Evolutionary conservation across 169 alveolate genomes (phyloP).

Genomic region (Eimeria falciformis): DNA sequence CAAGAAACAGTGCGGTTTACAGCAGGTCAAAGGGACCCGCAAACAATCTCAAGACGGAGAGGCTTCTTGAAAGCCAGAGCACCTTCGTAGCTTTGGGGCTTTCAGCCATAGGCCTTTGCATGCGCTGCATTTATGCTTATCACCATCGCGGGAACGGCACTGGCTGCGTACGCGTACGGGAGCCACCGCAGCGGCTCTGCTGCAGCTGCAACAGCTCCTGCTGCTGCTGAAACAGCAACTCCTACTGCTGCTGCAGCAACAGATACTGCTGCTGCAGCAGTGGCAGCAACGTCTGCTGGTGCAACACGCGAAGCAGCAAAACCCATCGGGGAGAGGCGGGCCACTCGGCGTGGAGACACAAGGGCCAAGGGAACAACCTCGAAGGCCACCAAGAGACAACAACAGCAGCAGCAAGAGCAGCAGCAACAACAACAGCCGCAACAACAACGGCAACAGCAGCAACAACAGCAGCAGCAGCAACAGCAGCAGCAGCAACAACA

Average conservation of each 20-base stretch:
- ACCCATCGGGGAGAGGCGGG: neutral
- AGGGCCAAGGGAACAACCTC: neutral
- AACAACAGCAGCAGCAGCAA: conserved; percentile 14
- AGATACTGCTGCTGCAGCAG: neutral
- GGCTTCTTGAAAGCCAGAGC: neutral
- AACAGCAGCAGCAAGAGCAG: neutral
- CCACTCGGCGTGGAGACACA: too few species aligned
- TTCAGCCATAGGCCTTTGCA: too few species aligned
- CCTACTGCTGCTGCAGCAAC: neutral
- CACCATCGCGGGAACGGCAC: neutral
- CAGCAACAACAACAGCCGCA: neutral
- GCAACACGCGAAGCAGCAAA: neutral
- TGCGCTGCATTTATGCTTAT: neutral
- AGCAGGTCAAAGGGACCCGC: too few species aligned
- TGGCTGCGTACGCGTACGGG: neutral
- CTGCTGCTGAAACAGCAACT: neutral
- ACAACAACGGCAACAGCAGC: neutral
- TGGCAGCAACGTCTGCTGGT: neutral
- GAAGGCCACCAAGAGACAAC: too few species aligned
- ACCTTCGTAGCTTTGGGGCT: too few species aligned
- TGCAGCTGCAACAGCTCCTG: neutral
- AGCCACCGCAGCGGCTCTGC: neutral
- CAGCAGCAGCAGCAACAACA: neutral
- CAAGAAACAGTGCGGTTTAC: too few species aligned
- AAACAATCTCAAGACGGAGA: too few species aligned